Evolutionary conservation across 306 rosid genomes (phyloP).

Genomic region (Elaeagnus macrophylla): DNA sequence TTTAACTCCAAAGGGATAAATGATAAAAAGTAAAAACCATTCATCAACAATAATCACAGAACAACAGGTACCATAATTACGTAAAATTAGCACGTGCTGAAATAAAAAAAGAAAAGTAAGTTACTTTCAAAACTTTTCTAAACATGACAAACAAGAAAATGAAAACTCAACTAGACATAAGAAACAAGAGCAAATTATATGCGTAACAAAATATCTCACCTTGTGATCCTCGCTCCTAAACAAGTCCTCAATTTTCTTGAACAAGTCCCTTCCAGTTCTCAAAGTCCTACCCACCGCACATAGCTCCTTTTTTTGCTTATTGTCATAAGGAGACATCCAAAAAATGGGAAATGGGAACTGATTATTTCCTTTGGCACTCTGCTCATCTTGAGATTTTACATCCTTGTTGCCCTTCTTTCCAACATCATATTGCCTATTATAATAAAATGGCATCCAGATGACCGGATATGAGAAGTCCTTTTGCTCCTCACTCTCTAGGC

Average conservation of each 20-base stretch:
- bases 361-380: slow-evolving; percentile 6
- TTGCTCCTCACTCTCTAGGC: slow-evolving; percentile 26
- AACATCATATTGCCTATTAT: slow-evolving; percentile 23
- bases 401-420: slow-evolving; percentile 22
- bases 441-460: slow-evolving; percentile 56
- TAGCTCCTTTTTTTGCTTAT: slow-evolving; percentile 41
- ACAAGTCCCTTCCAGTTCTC: slow-evolving; percentile 46
- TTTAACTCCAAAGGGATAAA: too few relatives aligned
- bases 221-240: slow-evolving; percentile 25
- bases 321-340: slow-evolving; percentile 61
- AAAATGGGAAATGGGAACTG: slow-evolving; percentile 50
- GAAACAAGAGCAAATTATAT: slow-evolving; percentile 14
- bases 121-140: too few relatives aligned
- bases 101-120: too few relatives aligned
- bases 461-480: slow-evolving; percentile 40
- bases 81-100: too few relatives aligned
- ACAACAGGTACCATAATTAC: too few relatives aligned
- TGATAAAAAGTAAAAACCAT: too few relatives aligned
- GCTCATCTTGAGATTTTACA: slow-evolving; percentile 7
- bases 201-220: slow-evolving; percentile 39
- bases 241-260: slow-evolving; percentile 28
- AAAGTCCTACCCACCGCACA: slow-evolving; percentile 64
- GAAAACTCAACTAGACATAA: too few relatives aligned
- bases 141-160: too few relatives aligned
- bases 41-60: too few relatives aligned